Conservation (phyloP, 768 basidiomycete species). For the Cystobasidium ongulense region DNA sequence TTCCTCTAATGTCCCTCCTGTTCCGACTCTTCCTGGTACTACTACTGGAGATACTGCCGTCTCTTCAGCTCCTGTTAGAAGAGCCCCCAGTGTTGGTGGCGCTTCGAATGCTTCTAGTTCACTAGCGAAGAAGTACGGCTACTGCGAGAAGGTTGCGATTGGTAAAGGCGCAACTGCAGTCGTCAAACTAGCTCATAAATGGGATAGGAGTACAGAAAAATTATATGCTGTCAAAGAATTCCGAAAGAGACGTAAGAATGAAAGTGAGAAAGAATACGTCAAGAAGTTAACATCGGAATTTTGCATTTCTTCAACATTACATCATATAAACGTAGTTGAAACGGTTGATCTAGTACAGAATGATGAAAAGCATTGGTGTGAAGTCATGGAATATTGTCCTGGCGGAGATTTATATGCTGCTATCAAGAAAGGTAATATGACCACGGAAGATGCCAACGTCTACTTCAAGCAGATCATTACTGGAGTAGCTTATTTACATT, state of each 20-base stretch:
- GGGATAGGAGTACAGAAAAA: constrained; percentile 84
- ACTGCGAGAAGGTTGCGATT: constrained; percentile 92
- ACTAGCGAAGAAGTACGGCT: constrained; percentile 70
- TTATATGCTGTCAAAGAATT: constrained; percentile 99
- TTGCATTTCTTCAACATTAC: constrained; percentile 88
- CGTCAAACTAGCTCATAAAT: constrained; percentile 93
- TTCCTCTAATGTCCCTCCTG: not conserved
- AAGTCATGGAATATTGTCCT: constrained; percentile 95
- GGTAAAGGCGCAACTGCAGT: constrained; percentile 98
- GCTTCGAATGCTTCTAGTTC: constrained; percentile 20
- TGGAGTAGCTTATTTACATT: constrained; percentile 83
- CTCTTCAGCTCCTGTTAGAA: not conserved
- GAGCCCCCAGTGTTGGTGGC: constrained; percentile 13
- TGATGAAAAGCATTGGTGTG: constrained; percentile 92
- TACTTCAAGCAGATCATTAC: constrained; percentile 94
- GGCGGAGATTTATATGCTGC: constrained; percentile 97
- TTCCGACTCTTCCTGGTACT: not conserved
- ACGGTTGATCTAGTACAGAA: constrained; percentile 99
- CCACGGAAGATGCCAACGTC: constrained; percentile 84
- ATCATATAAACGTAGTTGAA: constrained; percentile 76
- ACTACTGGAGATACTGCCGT: no score
- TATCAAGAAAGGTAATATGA: constrained; percentile 94
- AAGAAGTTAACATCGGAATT: constrained; percentile 99
- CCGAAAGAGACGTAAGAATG: constrained; percentile 93
- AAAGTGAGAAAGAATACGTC: constrained; percentile 97